Base-by-base conservation (phyloP, 805 yeast species). In the Teunomyces barrocoloradensis region DNA sequence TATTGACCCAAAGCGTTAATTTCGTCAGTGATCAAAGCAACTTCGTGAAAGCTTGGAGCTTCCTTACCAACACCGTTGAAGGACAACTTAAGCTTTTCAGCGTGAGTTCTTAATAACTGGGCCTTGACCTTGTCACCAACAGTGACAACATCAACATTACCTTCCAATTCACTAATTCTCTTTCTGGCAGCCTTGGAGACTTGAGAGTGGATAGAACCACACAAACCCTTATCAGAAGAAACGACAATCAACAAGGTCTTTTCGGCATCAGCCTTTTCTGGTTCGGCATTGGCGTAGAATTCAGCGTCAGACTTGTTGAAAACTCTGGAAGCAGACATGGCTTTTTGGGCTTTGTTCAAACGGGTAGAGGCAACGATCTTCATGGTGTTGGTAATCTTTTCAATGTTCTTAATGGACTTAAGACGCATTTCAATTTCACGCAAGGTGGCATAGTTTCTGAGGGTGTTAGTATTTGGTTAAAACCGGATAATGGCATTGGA, bases 341-440 rank as follows among this genome's bases (percentile, higher is more conserved):
- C 96, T 72, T 85, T 87, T 75, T 90, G 96, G 53, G 99, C 99
- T 76, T 88, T 90, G 69, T 82, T 79, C 71, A 94, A 82, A 77
- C 97, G 87, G 60, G 99, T 94, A 36, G 98, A 92, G 36, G 99
- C 99, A 64, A 94, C 99, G 75, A 94, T 86, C 81, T 91, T 94
- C 98, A 94, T 94, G 73, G 99, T 94, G 78, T 94, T 94, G 77
- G 99, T 94, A 78, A 94, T 94, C 80, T 94, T 94, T 78, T 94
- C 97, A 72, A 94, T 92, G 82, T 94, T 94, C 81, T 92, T 94
- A 72, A 94, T 94, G 57, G 97, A 89, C 80, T 94, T 94, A 69
- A 94, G 84, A 80, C 99, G 95, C 73, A 82, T 87, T 80, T 94
- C 99, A 66, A 94, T 95, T 76, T 94, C 99, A 79, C 97, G 92